These are phyloP conservation scores for Eragrostis curvula DNA, from an alignment of 176 grass and related monocot species.

Conservation along the genomic window DNA sequence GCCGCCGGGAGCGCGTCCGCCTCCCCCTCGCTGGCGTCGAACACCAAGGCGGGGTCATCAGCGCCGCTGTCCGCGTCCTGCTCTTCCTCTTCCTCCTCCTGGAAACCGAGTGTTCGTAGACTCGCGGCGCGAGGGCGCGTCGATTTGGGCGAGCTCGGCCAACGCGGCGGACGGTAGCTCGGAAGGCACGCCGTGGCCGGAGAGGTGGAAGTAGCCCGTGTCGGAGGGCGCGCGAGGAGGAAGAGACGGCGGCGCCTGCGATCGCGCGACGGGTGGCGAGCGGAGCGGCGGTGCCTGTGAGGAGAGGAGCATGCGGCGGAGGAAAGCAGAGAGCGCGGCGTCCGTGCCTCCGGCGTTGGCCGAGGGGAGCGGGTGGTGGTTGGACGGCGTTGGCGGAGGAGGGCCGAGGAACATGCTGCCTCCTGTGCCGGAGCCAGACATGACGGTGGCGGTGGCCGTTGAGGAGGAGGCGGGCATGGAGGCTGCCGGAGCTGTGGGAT, in stretches of 20 bases:
- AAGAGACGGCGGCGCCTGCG: neutral
- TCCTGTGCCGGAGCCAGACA: neutral
- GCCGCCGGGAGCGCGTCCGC: conserved; percentile 35
- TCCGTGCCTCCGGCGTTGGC: conserved; percentile 39
- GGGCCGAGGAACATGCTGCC: conserved; percentile 42
- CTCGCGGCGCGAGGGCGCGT: neutral
- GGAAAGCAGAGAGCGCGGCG: conserved; percentile 55
- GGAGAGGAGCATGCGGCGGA: conserved; percentile 53
- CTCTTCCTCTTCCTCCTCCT: conserved; percentile 35
- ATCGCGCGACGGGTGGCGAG: neutral
- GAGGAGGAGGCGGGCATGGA: conserved; percentile 51
- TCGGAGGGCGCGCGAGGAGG: conserved; percentile 54
- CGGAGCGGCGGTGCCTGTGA: conserved; percentile 26
- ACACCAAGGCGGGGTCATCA: conserved; percentile 43
- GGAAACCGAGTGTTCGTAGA: conserved; percentile 48
- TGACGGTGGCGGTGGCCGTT: neutral
- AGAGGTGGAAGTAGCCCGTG: conserved; percentile 81
- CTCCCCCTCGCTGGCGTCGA: conserved; percentile 45
- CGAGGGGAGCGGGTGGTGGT: conserved; percentile 33
- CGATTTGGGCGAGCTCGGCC: conserved; percentile 35
- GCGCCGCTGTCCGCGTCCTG: no score
- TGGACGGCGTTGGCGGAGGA: conserved; percentile 69
- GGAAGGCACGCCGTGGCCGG: conserved; percentile 51
- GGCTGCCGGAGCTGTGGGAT: conserved; percentile 2
- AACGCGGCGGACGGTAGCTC: conserved; percentile 55